Evolutionary conservation across 371 early-diverging fungal genomes (phyloP).

Genomic region (Mortierella sp.): DNA sequence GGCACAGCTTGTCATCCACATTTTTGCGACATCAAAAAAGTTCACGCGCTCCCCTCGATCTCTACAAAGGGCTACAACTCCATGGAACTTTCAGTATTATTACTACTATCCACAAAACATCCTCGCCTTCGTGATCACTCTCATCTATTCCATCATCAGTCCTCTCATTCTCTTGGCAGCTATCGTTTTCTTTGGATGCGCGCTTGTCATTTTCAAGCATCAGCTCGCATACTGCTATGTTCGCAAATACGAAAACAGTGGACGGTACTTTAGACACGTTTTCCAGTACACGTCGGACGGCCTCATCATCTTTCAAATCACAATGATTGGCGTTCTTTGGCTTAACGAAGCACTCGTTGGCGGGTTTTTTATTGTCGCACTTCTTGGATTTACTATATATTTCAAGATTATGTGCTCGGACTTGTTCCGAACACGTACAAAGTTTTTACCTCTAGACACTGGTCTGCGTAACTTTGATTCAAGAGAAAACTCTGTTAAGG

Average conservation of each 20-base stretch:
- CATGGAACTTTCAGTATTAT: conserved; percentile 82
- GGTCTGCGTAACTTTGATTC: conserved; percentile 36
- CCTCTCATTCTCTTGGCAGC: conserved; percentile 89
- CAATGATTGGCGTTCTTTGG: conserved; percentile 84
- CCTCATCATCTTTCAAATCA: conserved; percentile 87
- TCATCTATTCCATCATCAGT: conserved; percentile 88
- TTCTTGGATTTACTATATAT: conserved; percentile 65
- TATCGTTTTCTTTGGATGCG: conserved; percentile 80
- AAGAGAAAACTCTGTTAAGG: neutral
- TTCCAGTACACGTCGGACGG: conserved; percentile 86
- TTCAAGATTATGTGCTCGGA: conserved; percentile 71
- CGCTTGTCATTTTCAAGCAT: conserved; percentile 85
- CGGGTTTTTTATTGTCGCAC: conserved; percentile 63
- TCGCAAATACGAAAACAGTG: conserved; percentile 87
- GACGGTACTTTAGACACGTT: conserved; percentile 80
- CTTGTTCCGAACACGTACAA: conserved; percentile 70
- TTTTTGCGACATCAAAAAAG: conserved; percentile 36
- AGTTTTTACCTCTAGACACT: conserved; percentile 60
- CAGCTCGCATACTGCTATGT: conserved; percentile 88
- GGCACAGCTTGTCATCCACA: conserved; percentile 56
- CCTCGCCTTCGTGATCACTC: conserved; percentile 84
- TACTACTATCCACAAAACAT: conserved; percentile 66
- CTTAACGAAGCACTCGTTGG: conserved; percentile 68
- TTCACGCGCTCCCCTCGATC: conserved; percentile 78
- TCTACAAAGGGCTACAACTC: conserved; percentile 67